phyloP scores from a whole-genome alignment of 2,329 filamentous ascomycete genomes.

The Pestalotiopsis sp. region DNA sequence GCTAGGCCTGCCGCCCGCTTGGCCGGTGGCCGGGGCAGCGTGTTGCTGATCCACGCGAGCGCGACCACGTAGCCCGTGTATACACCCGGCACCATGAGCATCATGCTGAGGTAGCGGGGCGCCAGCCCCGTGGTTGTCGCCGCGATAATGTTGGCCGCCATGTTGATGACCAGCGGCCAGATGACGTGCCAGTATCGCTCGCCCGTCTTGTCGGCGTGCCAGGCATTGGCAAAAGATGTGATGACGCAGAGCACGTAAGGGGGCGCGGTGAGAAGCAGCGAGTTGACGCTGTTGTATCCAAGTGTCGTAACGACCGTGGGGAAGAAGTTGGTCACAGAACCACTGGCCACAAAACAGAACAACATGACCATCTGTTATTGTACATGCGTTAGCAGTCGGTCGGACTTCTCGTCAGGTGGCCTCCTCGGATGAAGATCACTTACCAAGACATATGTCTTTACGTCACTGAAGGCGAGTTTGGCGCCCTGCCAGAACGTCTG shows the following conservation, averaged over 20 bases:
- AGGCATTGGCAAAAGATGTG: conserved; percentile 64
- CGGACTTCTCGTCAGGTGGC: neutral
- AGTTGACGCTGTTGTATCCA: conserved; percentile 58
- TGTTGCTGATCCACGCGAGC: conserved; percentile 75
- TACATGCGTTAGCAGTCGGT: neutral
- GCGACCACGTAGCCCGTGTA: conserved; percentile 69
- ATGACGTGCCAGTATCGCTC: conserved; percentile 71
- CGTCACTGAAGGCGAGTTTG: conserved; percentile 54
- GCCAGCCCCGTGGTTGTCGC: conserved; percentile 60
- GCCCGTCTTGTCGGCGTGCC: conserved; percentile 70
- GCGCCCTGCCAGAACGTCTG: conserved; percentile 57
- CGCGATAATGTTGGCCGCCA: conserved; percentile 67
- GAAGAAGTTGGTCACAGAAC: conserved; percentile 65
- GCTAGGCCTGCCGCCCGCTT: conserved; percentile 71
- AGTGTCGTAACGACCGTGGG: conserved; percentile 70
- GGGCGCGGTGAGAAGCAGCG: conserved; percentile 64
- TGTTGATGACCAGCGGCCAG: conserved; percentile 59
- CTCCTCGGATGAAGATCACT: conserved; percentile 17
- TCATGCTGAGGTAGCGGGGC: conserved; percentile 69
- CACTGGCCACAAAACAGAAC: conserved; percentile 56
- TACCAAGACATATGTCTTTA: conserved; percentile 62
- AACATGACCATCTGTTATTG: conserved; percentile 48
- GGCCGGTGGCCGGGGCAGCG: conserved; percentile 71
- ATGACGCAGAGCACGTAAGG: conserved; percentile 61
- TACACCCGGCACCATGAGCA: conserved; percentile 67